Conservation (phyloP, 257 asterid genomes). For the Solanum sparsipilum region DNA sequence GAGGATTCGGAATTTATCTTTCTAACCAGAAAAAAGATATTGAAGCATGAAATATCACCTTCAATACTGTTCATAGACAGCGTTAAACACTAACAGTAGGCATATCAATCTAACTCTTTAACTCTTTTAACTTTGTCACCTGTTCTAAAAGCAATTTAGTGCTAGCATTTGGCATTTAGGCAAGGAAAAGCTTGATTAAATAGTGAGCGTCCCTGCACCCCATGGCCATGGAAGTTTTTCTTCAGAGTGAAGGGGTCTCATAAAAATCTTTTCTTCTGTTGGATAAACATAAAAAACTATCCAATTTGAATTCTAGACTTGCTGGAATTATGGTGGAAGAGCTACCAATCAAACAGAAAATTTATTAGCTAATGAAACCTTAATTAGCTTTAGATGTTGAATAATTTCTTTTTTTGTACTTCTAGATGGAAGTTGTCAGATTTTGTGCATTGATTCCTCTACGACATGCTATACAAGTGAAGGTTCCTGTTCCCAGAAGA, state of each 20-base stretch:
- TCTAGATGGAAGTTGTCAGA: slow-evolving; percentile 18
- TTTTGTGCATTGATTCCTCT: slow-evolving; percentile 20
- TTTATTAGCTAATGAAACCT: background rate
- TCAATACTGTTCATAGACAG: background rate
- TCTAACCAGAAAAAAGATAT: background rate
- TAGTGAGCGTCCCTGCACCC: background rate
- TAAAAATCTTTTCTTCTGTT: background rate
- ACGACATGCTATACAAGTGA: slow-evolving; percentile 25
- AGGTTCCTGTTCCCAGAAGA: slow-evolving; percentile 27
- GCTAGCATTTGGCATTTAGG: background rate
- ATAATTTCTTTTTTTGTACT: background rate
- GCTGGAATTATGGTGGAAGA: background rate
- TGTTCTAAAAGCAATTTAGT: background rate
- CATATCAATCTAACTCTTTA: background rate
- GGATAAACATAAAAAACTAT: background rate
- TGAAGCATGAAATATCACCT: background rate
- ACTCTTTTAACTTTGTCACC: background rate
- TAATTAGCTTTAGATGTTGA: background rate
- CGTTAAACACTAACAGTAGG: background rate
- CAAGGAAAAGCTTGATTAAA: background rate
- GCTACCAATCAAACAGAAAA: background rate
- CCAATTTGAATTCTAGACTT: background rate
- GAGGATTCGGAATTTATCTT: background rate
- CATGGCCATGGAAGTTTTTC: background rate
- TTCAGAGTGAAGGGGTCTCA: background rate